Conservation (phyloP, 1,284 basidiomycete species). For the Stereum hirsutum region DNA sequence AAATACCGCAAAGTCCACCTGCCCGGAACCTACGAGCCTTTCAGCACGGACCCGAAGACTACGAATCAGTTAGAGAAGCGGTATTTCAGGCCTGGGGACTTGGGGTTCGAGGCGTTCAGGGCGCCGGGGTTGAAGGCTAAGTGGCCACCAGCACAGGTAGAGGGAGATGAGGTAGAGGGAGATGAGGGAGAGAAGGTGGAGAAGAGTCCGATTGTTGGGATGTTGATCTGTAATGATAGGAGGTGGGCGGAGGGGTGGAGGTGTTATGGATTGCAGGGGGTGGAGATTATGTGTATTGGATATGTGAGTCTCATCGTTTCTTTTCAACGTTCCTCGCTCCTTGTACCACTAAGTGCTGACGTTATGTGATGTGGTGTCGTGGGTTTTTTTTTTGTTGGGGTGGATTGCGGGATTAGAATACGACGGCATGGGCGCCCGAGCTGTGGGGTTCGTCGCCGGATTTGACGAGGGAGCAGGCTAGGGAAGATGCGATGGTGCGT, state of each 20-base stretch:
- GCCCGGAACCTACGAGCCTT: neutral
- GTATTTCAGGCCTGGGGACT: neutral
- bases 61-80: neutral
- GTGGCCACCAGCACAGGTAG: too few species aligned
- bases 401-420: neutral
- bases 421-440: neutral
- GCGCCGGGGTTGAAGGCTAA: neutral
- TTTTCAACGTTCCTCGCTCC: neutral
- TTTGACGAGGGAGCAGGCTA: neutral
- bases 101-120: neutral
- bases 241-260: neutral
- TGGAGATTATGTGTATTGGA: neutral
- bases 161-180: too few species aligned
- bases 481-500: neutral
- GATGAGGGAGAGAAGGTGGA: too few species aligned
- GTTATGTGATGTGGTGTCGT: too few species aligned
- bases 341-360: too few species aligned
- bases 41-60: neutral
- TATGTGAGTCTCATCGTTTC: neutral
- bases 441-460: neutral
- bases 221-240: neutral
- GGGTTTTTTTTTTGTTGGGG: too few species aligned
- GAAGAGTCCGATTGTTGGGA: neutral
- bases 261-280: neutral
- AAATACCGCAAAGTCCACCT: neutral